phyloP scores from a whole-genome alignment of 192 early-diverging fungal genomes.

The Coemansia javaensis region DNA sequence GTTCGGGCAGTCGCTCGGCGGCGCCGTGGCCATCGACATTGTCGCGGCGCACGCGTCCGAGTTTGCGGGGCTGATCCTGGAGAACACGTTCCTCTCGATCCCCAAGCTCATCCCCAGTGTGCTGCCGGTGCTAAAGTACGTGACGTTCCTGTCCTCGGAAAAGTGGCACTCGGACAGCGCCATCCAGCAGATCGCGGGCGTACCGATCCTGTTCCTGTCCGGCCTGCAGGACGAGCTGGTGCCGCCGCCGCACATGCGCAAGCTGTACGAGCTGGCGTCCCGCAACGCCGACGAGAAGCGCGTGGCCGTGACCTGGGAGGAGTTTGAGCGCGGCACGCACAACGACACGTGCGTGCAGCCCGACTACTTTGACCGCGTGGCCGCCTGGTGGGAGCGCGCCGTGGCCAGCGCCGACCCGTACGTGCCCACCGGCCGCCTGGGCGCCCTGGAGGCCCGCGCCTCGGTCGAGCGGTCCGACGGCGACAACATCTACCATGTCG shows the following conservation, averaged over 20 bases:
- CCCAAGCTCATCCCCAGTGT: constrained; percentile 84
- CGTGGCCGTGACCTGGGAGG: constrained; percentile 46
- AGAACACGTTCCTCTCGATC: constrained; percentile 91
- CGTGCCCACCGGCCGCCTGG: constrained; percentile 44
- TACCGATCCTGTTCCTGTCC: constrained; percentile 79
- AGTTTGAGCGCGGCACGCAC: constrained; percentile 81
- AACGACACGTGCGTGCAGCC: constrained; percentile 86
- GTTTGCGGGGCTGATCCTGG: constrained; percentile 80
- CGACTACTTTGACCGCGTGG: constrained; percentile 78
- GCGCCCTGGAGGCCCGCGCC: constrained; percentile 29
- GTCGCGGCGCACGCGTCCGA: constrained; percentile 71
- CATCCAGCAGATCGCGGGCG: constrained; percentile 58
- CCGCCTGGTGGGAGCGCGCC: constrained; percentile 31
- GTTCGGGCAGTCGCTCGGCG: constrained; percentile 95
- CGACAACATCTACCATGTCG: constrained; percentile 33
- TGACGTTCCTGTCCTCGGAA: constrained; percentile 82
- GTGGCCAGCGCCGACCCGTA: constrained; percentile 37
- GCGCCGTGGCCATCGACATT: constrained; percentile 88
- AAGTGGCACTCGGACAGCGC: constrained; percentile 78
- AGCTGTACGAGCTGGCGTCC: constrained; percentile 61
- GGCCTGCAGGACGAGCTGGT: constrained; percentile 83
- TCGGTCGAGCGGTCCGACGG: constrained; percentile 43
- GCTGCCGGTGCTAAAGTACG: constrained; percentile 65
- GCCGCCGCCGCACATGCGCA: constrained; percentile 81
- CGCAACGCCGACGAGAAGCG: constrained; percentile 23